These are phyloP conservation scores for Fusarium sp. DNA, from an alignment of 2,329 filamentous ascomycete species.

Conservation along the genomic window DNA sequence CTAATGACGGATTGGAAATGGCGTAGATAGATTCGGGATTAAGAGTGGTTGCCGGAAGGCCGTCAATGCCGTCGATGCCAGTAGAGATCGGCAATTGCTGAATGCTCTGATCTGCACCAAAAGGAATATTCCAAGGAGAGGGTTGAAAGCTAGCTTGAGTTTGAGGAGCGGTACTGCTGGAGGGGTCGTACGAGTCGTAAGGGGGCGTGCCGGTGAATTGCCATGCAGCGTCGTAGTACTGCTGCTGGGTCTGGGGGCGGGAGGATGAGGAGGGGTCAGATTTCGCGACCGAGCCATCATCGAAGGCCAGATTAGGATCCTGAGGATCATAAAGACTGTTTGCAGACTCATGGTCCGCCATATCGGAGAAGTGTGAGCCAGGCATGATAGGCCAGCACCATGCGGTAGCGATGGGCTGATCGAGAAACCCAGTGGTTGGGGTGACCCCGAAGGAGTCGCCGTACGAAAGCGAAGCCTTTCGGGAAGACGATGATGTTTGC, in stretches of 20 bases:
- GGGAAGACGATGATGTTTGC: conserved; percentile 40
- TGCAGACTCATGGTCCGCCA: conserved; percentile 58
- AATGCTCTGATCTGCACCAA: conserved; percentile 48
- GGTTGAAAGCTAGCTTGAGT: conserved; percentile 52
- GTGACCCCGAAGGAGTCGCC: conserved; percentile 43
- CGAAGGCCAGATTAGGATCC: conserved; percentile 57
- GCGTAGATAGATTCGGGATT: conserved; percentile 55
- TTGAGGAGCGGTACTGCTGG: conserved; percentile 54
- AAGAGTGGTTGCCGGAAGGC: conserved; percentile 52
- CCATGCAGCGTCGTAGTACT: conserved; percentile 60
- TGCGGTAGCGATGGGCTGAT: conserved; percentile 50
- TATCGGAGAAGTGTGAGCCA: conserved; percentile 50
- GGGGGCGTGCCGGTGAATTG: conserved; percentile 63
- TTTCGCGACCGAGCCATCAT: conserved; percentile 53
- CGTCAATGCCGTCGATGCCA: conserved; percentile 52
- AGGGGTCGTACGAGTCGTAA: conserved; percentile 61
- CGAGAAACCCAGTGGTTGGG: conserved; percentile 42
- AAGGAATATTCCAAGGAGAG: conserved; percentile 54
- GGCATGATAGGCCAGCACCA: conserved; percentile 49
- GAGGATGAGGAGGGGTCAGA: conserved; percentile 52
- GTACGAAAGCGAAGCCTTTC: conserved; percentile 41
- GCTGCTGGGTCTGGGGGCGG: conserved; percentile 52
- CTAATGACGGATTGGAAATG: conserved; percentile 44
- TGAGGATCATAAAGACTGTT: conserved; percentile 61
- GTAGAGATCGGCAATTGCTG: conserved; percentile 54